These are phyloP conservation scores for Phellopilus nigrolimitatus DNA, from an alignment of 1,284 basidiomycete genomes.

Conservation along the genomic window DNA sequence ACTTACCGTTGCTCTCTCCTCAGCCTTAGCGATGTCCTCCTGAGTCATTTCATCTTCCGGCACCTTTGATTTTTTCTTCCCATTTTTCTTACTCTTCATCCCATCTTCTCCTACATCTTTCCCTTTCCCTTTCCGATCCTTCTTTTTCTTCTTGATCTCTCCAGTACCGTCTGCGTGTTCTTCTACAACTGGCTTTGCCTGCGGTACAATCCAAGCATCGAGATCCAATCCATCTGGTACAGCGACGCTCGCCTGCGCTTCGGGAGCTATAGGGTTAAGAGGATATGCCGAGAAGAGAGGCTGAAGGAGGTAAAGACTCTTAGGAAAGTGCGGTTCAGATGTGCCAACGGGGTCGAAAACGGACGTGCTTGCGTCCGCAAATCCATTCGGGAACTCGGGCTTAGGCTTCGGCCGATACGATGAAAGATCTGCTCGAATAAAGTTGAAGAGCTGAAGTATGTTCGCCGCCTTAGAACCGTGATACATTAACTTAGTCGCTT, in stretches of 20 bases:
- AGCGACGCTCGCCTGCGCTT: conserved; percentile 78
- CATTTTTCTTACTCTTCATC: conserved; percentile 29
- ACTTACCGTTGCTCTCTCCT: conserved; percentile 14
- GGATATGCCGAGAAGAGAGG: conserved; percentile 80
- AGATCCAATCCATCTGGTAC: conserved; percentile 84
- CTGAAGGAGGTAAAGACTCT: conserved; percentile 82
- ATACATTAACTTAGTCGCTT: not conserved
- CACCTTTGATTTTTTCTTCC: conserved; percentile 27
- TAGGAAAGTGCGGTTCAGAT: conserved; percentile 64
- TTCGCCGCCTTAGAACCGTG: conserved; percentile 64
- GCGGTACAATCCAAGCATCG: conserved; percentile 77
- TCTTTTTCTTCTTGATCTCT: conserved; percentile 34
- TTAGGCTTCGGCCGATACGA: conserved; percentile 46
- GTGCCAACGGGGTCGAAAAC: conserved; percentile 33
- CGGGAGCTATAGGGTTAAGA: conserved; percentile 78
- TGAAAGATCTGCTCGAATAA: conserved; percentile 78
- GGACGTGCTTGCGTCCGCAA: conserved; percentile 33
- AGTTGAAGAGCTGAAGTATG: conserved; percentile 71
- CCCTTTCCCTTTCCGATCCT: conserved; percentile 46
- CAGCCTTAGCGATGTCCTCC: conserved; percentile 15
- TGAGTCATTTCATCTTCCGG: not conserved
- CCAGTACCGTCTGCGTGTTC: conserved; percentile 29
- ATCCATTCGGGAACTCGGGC: conserved; percentile 30
- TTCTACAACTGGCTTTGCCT: conserved; percentile 39
- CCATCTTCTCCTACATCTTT: conserved; percentile 32